Percentiles rank a stretch among this genome's conserved stretches.
These are phyloP conservation scores for Gentiana dahurica DNA, from an alignment of 257 asterid genomes.

Conservation along the genomic window DNA sequence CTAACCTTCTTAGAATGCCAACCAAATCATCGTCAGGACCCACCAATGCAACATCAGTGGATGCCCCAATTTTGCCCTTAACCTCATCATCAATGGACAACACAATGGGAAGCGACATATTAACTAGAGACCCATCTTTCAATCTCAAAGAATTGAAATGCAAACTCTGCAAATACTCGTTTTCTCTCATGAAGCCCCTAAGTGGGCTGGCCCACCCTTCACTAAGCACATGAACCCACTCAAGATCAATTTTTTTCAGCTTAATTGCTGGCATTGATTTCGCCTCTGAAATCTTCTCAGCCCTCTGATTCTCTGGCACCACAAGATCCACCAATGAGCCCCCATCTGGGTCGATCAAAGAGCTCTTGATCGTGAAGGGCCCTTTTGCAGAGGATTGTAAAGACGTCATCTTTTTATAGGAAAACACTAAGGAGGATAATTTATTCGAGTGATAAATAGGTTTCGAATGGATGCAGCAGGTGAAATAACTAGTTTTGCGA, in stretches of 20 bases:
- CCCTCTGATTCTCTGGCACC: constrained; percentile 47
- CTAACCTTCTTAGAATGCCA: constrained; percentile 61
- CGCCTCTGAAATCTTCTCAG: constrained; percentile 33
- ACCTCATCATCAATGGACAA: constrained; percentile 57
- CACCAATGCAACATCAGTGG: constrained; percentile 39
- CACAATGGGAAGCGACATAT: constrained; percentile 81
- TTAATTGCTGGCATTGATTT: constrained; percentile 44
- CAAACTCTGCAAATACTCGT: constrained; percentile 77
- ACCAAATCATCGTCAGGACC: constrained; percentile 48
- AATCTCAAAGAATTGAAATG: constrained; percentile 67
- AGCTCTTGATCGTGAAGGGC: constrained; percentile 33
- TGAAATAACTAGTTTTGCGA: constrained; percentile 18
- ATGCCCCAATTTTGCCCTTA: constrained; percentile 42
- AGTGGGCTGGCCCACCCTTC: constrained; percentile 94
- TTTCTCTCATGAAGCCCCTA: constrained; percentile 76
- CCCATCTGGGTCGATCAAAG: constrained; percentile 79
- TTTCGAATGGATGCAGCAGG: constrained; percentile 24
- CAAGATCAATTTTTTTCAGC: constrained; percentile 58
- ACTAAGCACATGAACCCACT: constrained; percentile 87
- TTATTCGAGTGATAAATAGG: constrained; percentile 38
- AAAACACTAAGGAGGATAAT: constrained; percentile 30
- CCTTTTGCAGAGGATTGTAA: constrained; percentile 19
- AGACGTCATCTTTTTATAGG: constrained; percentile 30
- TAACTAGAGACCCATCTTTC: constrained; percentile 54
- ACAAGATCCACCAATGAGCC: constrained; percentile 70